Evolutionary conservation across 2,329 filamentous ascomycete species (phyloP), one percentile per base, ranked within the genome.

Genomic region (Pestalotiopsis sp.): DNA sequence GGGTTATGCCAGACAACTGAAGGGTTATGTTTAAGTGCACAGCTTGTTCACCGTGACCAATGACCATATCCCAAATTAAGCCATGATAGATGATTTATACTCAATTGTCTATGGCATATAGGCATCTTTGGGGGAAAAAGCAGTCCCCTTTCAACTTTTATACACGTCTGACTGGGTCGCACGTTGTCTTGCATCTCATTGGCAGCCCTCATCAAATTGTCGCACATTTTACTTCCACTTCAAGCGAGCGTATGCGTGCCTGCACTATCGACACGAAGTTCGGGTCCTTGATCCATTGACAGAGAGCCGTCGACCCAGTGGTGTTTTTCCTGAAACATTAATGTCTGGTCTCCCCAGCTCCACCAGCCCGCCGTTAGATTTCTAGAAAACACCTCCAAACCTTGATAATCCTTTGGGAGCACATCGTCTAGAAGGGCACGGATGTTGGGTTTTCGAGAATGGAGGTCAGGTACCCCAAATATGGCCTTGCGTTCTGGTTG

Each of bases 401-500:
- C 92, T 17, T 77, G 75, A 72, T 89, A 91, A 2, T 82, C 78
- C 2, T 75, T 71, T 0, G 82, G 82, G 36, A 93, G 74, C n/a
- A 90, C 74, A 3, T 84, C 80, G 66, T 87, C 84, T 63, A 94
- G 86, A 25, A 93, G 72, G 2, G 78, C 75, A 69, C 90, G 89
- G 67, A 95, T 76, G 74, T 90, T 93, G 3, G 93, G 93, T 77
- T 96, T 96, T 62, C 93, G 83, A 0, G 93, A 95, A 78, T 96
- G 93, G 3, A 93, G 73, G 76, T 95, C 93, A 1, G 92, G 91
- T 25, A 93, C 92, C 1, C 87, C 89, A 9, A 93, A 77, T 39
- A 95, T 82, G 2, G 93, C 87, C 76, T 86, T 90, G 38, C 80
- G 82, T 69, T 80, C 82, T 2, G 85, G 75, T 2, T 79, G 70